Evolutionary conservation across 768 basidiomycete species (phyloP), one percentile per base, ranked within the genome.

Genomic region (Glaciozyma martinii): DNA sequence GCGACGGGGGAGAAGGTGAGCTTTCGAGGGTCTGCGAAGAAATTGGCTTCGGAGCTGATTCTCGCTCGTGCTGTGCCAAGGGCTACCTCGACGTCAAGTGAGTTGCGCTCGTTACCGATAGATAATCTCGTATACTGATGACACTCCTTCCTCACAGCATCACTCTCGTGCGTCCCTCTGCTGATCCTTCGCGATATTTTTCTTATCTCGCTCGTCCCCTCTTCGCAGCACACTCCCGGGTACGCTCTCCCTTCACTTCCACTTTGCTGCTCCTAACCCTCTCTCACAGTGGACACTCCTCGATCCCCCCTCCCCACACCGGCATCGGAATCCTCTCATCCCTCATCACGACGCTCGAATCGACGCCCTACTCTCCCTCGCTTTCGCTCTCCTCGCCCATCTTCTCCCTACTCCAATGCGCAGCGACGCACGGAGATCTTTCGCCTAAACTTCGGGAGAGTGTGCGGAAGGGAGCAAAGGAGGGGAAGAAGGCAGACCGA

Each of bases 301-400:
- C 87, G 71, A 77, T 90, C n/a, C 91, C 91, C 18, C 90, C 90
- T 18, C 73, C 78, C 3, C 90, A 95, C 69, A 93, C 90, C 5
- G 74, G 66, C 59, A 89, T 93, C 63, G 90, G 90, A 15, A 85
- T 91, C 60, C 82, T 93, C 52, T 81, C 91, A 9, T 78, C 83
- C 2, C 75, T 89, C n/a, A 80, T 93, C 43, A 40, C 23, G n/a
- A 23, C 42, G 23, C 63, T 64, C 63, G 63, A 64, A 29, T 37
- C 52, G 21, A 19, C 46, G 37, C 59, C 63, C 32, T 64, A 59
- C 58, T 2, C 29, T 5, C 57, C 59, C 5, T 47, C 53, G 3
- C 63, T 64, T 18, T 29, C 58, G 0, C 40, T 55, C 58, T 23
- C 43, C 1, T 59, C 57, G 1, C 63, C 63, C 4, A 37, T 55